A percentile compares a stretch with the other conserved stretches of the same genome.
Conservation (phyloP, 1,284 basidiomycete genomes). For the Puccinia hordei region DNA sequence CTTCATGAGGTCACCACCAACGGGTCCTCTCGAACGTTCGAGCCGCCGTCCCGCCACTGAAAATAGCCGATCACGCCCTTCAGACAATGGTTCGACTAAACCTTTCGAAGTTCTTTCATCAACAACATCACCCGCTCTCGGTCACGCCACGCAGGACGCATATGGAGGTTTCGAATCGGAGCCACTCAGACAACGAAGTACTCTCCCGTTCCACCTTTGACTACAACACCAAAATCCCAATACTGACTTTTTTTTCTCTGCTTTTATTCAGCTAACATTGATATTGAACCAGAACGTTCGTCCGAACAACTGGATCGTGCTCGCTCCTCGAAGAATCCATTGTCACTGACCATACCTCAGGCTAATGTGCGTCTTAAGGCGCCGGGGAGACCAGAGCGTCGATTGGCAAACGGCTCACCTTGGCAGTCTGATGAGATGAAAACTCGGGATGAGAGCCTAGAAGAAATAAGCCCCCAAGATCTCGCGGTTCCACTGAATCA, state of each 20-base stretch:
- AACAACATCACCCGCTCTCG: neutral
- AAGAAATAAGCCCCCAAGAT: constrained; percentile 15
- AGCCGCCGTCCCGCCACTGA: constrained; percentile 21
- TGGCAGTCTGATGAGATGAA: constrained; percentile 10
- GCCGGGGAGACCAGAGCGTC: neutral
- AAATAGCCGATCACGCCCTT: constrained; percentile 5
- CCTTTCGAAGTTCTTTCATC: neutral
- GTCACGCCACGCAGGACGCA: neutral
- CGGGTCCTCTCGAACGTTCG: constrained; percentile 2
- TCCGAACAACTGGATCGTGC: neutral
- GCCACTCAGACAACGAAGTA: constrained; percentile 12
- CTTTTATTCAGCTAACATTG: neutral
- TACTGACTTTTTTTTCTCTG: neutral
- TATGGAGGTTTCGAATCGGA: constrained; percentile 27
- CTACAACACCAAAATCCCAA: neutral
- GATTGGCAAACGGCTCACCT: neutral
- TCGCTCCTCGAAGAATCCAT: neutral
- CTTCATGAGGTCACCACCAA: neutral
- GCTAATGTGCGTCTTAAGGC: neutral
- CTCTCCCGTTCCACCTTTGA: neutral
- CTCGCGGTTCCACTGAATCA: neutral
- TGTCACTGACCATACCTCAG: constrained; percentile 15
- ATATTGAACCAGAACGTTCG: neutral
- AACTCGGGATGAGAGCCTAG: neutral
- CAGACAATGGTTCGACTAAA: neutral